phyloP scores from a whole-genome alignment of 345 rosid genomes.

The Tarenaya hassleriana region DNA sequence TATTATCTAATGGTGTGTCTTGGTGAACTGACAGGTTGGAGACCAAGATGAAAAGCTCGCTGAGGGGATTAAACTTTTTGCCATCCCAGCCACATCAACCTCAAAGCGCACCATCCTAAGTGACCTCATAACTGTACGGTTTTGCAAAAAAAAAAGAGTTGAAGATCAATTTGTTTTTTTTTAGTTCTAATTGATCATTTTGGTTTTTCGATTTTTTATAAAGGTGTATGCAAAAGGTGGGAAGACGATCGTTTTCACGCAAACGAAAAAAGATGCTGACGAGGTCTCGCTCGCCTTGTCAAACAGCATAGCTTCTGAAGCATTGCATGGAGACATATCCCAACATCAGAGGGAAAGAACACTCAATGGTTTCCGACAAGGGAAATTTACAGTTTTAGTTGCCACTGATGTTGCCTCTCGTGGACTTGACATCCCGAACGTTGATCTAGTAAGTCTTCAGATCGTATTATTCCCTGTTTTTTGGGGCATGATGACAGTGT shows the following conservation, averaged over 20 bases:
- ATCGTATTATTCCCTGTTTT: background rate
- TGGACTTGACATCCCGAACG: conserved; percentile 96
- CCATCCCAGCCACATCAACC: conserved; percentile 65
- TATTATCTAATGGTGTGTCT: conserved; percentile 10
- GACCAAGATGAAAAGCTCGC: conserved; percentile 93
- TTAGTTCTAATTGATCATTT: conserved; percentile 6
- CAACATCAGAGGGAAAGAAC: conserved; percentile 99
- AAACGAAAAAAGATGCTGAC: conserved; percentile 94
- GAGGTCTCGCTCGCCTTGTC: conserved; percentile 80
- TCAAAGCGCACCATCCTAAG: conserved; percentile 80
- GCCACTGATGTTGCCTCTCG: too few species aligned
- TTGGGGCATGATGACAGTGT: background rate
- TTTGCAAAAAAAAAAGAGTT: too few species aligned
- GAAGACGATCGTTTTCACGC: conserved; percentile 92
- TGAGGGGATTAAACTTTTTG: conserved; percentile 87
- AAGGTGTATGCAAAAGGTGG: conserved; percentile 97
- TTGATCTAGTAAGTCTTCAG: conserved; percentile 64
- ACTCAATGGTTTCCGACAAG: conserved; percentile 82
- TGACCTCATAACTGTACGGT: conserved; percentile 78
- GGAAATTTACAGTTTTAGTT: conserved; percentile 93
- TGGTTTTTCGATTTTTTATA: background rate
- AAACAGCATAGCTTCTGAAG: conserved; percentile 84
- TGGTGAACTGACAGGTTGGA: conserved; percentile 56
- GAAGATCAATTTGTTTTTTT: conserved; percentile 15
- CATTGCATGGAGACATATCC: conserved; percentile 96